Base-by-base conservation (phyloP, 139 green algal species). In the Mesotaenium endlicherianum region DNA sequence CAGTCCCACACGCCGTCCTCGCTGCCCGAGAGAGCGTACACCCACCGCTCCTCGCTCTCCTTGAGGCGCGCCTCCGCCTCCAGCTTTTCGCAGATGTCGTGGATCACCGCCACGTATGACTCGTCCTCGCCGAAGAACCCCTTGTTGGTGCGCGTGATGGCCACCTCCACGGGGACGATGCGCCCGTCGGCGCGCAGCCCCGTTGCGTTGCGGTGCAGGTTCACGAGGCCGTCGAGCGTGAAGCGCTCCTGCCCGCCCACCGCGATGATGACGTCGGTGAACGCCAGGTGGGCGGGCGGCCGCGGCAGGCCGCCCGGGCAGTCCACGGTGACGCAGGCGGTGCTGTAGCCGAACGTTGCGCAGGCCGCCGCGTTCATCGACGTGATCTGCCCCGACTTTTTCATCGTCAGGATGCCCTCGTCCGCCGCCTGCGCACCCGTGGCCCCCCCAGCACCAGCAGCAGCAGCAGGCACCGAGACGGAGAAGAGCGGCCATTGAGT, bases 41-140 rank as follows among this genome's bases (percentile, higher is more conserved):
- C 31, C 60, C 60, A 72, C 60, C 60, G 60, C 60, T 72, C 60
- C 60, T 72, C 60, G 60, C 60, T 72, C 60, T 72, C 60, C 60
- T 72, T 68, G 57, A 68, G 57, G n/a, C 36, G 34, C 57, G 34
- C 36, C 57, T 68, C 57, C 57, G 57, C 57, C 57, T 68, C 57
- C 3, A 68, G 57, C 1, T 30, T 3, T 8, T 68, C 57, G 26
- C n/a, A 68, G 57, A 68, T 68, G 26, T 68, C 57, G 34, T 30
- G 11, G 26, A 68, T 4, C 57, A 68, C 57, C 0, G 57, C 57
- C 4, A 68, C 57, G 16, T 68, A 68, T n/a, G n/a, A n/a, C n/a
- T n/a, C n/a, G n/a, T n/a, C n/a, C n/a, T n/a, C n/a, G n/a, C n/a
- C n/a, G 57, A 68, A 68, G 16, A 68, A n/a, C 14, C n/a, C 36